Base-by-base conservation (phyloP, 1,284 basidiomycete species). In the Malassezia vespertilionis region DNA sequence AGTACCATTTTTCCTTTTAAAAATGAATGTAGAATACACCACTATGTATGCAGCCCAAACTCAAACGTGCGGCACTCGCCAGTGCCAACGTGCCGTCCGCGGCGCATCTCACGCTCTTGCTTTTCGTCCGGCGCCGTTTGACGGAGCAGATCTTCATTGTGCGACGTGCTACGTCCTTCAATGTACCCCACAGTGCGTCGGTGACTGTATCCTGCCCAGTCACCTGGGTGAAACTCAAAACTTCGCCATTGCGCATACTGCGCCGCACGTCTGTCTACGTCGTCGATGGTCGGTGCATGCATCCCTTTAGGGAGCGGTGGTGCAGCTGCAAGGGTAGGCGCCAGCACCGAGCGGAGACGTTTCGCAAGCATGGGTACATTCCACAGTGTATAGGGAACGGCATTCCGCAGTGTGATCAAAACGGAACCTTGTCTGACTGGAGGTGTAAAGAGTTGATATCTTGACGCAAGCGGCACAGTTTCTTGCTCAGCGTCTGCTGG, bases 351-450 rank as follows among this genome's bases (percentile, higher is more conserved):
- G 28, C 55, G 42, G 11, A 64, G 50, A 21, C 48, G 56, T 38
- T 61, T 53, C 27, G 24, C 26, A 17, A 53, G 56, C 44, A 46
- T 54, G 22, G 72, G 54, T 12, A 71, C 74, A 45, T 63, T 83
- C 87, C 91, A 97, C 44, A 82, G 73, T 1, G 84, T 87, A 70
- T 97, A 97, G 0, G 91, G 93, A 0, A 78, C 60, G 18, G 83
- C 82, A 65, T 91, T 86, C 40, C 90, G 79, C 28, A 96, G 74
- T 0, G 91, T 93, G 41, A 96, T 77, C 24, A 96, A 77, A n/a
- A 95, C 72, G 0, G 84, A 73, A 0, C 77, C 77, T 40, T 62
- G 57, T 0, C 74, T 74, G 0, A 69, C 59, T 0, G 66, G 69
- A 18, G 74, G 70, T 9, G 44, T 27, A 40, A 58, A 44, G 4